These are phyloP conservation scores for Whalleya microplaca DNA, from an alignment of 2,329 filamentous ascomycete genomes.

Conservation along the genomic window DNA sequence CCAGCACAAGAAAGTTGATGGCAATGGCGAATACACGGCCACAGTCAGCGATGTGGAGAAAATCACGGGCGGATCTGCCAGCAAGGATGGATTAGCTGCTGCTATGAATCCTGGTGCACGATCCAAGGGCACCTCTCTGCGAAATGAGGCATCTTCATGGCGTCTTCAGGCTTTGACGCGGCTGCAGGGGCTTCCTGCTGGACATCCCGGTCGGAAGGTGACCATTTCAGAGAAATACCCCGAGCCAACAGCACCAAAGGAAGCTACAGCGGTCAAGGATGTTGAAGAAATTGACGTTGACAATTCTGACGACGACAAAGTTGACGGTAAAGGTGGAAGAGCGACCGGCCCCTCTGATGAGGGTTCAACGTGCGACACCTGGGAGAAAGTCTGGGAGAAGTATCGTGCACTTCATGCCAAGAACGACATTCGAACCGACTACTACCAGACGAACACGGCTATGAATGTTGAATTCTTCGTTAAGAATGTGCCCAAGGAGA, in stretches of 20 bases:
- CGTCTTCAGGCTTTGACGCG: conserved; percentile 51
- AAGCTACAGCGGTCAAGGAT: background rate
- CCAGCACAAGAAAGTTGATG: conserved; percentile 45
- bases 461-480: conserved; percentile 45
- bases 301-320: conserved; percentile 2
- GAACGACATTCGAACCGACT: conserved; percentile 44
- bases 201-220: conserved; percentile 52
- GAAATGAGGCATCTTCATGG: conserved; percentile 49
- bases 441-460: conserved; percentile 44
- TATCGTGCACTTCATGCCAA: conserved; percentile 25
- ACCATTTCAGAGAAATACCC: conserved; percentile 42
- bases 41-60: conserved; percentile 40
- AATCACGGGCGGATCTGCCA: conserved; percentile 15
- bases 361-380: conserved; percentile 10
- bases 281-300: background rate
- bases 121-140: conserved; percentile 31
- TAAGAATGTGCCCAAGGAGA: conserved; percentile 46
- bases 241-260: conserved; percentile 14
- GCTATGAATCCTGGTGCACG: conserved; percentile 22
- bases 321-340: background rate
- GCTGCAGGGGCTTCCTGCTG: conserved; percentile 49
- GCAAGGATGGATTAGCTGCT: conserved; percentile 25
- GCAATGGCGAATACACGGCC: conserved; percentile 51
- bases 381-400: conserved; percentile 27
- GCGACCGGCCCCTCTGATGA: no score